These are phyloP conservation scores for Schizonepeta tenuifolia DNA, from an alignment of 257 asterid genomes.

Conservation along the genomic window DNA sequence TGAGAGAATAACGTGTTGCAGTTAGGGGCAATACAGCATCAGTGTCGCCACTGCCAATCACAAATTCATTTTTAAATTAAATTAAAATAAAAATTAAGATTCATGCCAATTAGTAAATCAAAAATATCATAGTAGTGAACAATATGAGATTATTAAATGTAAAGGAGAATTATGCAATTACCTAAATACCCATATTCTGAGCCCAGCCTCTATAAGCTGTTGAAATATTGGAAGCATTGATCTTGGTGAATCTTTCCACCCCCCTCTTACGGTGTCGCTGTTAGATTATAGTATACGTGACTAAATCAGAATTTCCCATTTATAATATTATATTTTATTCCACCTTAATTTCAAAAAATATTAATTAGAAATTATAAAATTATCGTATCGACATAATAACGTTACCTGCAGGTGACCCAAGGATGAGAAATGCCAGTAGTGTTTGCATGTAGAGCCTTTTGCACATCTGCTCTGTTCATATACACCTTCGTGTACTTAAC, in stretches of 20 bases:
- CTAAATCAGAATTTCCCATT: background rate
- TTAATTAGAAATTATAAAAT: background rate
- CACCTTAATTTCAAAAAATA: too few species aligned
- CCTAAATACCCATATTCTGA: slow-evolving; percentile 73
- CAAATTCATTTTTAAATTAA: background rate
- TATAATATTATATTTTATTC: background rate
- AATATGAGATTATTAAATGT: background rate
- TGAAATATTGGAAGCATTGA: slow-evolving; percentile 63
- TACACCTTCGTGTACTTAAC: slow-evolving; percentile 57
- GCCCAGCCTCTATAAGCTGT: slow-evolving; percentile 55
- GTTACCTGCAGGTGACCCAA: slow-evolving; percentile 64
- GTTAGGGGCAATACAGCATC: slow-evolving; percentile 67
- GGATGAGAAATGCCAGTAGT: slow-evolving; percentile 45
- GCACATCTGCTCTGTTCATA: slow-evolving; percentile 59
- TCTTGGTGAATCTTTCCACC: slow-evolving; percentile 68
- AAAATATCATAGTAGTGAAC: too few species aligned
- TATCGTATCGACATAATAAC: background rate
- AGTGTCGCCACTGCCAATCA: slow-evolving; percentile 54
- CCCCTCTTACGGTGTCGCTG: slow-evolving; percentile 55
- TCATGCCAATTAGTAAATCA: too few species aligned
- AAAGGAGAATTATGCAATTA: slow-evolving; percentile 26
- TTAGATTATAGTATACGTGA: background rate
- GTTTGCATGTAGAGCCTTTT: slow-evolving; percentile 68
- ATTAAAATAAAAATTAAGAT: too few species aligned
- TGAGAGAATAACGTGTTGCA: slow-evolving; percentile 61